Percentiles rank a stretch among this genome's conserved stretches.
These are phyloP conservation scores for Scutellaria galericulata DNA, from an alignment of 257 asterid species.

Conservation along the genomic window DNA sequence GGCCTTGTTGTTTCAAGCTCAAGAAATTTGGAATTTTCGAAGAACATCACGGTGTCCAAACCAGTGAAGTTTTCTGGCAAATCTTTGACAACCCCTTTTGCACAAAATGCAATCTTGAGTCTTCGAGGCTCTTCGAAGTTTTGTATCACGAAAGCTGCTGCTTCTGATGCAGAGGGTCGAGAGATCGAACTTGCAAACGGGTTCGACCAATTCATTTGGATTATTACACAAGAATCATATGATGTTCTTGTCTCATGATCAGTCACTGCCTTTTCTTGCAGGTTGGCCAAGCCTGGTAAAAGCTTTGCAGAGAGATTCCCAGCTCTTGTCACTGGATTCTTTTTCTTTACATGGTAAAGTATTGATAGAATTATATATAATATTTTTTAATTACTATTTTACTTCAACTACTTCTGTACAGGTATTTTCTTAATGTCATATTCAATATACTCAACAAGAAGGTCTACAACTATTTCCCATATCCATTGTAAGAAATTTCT, in stretches of 20 bases:
- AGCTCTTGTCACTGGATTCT: slow-evolving; percentile 70
- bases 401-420: slow-evolving; percentile 33
- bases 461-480: slow-evolving; percentile 70
- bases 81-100: slow-evolving; percentile 28
- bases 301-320: slow-evolving; percentile 60
- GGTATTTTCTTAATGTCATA: slow-evolving; percentile 68
- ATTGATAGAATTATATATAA: neutral
- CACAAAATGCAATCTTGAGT: slow-evolving; percentile 34
- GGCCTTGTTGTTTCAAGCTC: slow-evolving; percentile 26
- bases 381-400: neutral
- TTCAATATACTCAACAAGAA: slow-evolving; percentile 71
- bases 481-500: slow-evolving; percentile 65
- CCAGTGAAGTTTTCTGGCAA: slow-evolving; percentile 36
- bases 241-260: neutral
- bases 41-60: slow-evolving; percentile 14
- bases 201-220: slow-evolving; percentile 27
- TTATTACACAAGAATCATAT: neutral
- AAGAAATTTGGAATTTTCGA: slow-evolving; percentile 29
- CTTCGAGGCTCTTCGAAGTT: slow-evolving; percentile 33
- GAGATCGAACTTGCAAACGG: slow-evolving; percentile 48
- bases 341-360: slow-evolving; percentile 62
- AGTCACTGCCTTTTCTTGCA: slow-evolving; percentile 29
- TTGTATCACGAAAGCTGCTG: slow-evolving; percentile 51
- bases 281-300: slow-evolving; percentile 45
- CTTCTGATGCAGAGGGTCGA: slow-evolving; percentile 53